Conservation (phyloP, 2,329 filamentous ascomycete species). For the Fusarium annulatum region DNA sequence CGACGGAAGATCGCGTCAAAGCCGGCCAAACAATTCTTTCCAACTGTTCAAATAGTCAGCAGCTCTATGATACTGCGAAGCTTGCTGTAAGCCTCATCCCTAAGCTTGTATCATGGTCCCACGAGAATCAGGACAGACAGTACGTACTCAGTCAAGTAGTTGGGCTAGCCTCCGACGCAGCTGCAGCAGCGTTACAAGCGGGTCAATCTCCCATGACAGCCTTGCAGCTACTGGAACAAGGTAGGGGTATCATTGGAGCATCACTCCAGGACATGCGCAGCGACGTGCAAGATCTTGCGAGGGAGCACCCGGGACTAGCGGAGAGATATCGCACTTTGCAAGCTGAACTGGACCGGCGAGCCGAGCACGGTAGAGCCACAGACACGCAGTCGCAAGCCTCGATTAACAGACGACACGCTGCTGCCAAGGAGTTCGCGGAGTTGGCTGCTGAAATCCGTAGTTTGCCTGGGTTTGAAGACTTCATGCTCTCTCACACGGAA, state of each 20-base stretch:
- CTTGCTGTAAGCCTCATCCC: not conserved
- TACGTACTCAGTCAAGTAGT: not conserved
- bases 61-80: not conserved
- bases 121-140: not conserved
- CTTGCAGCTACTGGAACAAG: not conserved
- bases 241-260: not conserved
- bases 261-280: not conserved
- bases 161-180: not conserved
- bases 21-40: not conserved
- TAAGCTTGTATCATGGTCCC: not conserved
- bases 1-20: not conserved
- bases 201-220: not conserved
- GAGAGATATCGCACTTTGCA: not conserved
- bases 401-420: not conserved
- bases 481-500: not conserved
- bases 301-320: fast-evolving
- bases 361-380: not conserved
- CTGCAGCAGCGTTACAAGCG: not conserved
- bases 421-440: not conserved
- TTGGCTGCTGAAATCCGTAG: not conserved
- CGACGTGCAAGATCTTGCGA: not conserved
- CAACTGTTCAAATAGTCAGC: not conserved
- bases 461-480: not conserved
- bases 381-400: not conserved
- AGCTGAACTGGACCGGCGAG: not conserved